Conservation (phyloP, 2,329 filamentous ascomycete species). For the Acrodontium crateriforme region DNA sequence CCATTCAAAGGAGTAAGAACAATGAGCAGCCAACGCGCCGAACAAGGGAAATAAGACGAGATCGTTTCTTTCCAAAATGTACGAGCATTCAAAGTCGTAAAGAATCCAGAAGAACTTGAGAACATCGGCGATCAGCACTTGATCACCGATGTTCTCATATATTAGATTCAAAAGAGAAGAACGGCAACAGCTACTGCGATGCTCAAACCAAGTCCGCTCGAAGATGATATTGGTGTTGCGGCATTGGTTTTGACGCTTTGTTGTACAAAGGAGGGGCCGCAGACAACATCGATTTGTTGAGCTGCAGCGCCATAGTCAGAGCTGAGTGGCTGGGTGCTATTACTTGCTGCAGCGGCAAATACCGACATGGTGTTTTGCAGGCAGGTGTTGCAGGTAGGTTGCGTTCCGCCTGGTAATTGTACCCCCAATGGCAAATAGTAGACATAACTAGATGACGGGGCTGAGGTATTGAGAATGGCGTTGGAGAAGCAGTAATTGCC, state of each 20-base stretch:
- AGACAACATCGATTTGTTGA: constrained; percentile 52
- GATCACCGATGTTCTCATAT: no score
- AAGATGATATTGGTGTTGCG: no score
- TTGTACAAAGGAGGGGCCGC: constrained; percentile 39
- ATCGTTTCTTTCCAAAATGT: no score
- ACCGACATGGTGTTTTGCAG: constrained; percentile 69
- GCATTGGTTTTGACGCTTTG: constrained; percentile 3
- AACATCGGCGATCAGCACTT: no score
- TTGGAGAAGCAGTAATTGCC: constrained; percentile 63
- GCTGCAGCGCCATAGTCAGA: constrained; percentile 60
- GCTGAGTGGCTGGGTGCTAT: constrained; percentile 52
- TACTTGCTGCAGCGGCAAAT: constrained; percentile 55
- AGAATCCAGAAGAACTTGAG: no score
- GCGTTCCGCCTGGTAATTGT: constrained; percentile 48
- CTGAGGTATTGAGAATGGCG: constrained; percentile 62
- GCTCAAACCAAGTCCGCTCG: no score
- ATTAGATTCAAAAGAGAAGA: no score
- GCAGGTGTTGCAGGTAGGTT: constrained; percentile 64
- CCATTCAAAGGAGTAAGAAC: no score
- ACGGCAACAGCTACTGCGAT: no score
- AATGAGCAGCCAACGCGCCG: no score
- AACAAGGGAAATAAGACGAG: no score
- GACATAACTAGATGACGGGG: constrained; percentile 59
- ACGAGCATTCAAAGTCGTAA: no score
- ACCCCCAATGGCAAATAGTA: constrained; percentile 78